Evolutionary conservation across 495 filamentous ascomycete genomes (phyloP), one percentile per base, ranked within the genome.

Genomic region (Penicillium psychrofluorescens): DNA sequence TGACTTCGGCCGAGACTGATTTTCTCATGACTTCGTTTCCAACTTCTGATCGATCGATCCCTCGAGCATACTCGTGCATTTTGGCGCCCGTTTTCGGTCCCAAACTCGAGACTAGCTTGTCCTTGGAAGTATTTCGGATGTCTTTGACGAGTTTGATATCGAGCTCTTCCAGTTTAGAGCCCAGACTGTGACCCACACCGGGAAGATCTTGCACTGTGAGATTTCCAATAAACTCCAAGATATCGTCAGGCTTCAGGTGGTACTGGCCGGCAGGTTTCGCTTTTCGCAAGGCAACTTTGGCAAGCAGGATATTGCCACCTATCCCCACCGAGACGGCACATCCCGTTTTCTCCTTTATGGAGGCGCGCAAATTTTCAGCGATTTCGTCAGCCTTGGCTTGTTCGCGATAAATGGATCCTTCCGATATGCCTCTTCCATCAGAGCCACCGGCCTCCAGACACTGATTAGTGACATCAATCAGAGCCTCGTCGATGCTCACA

Each of bases 271-370:
- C 91, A 2, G 92, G 92, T 58, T 98, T 98, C 1, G 92, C 92
- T 63, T 86, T 94, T 33, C 90, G 76, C 46, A 95, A 67, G 7
- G 92, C 90, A 11, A 97, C 76, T 55, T 95, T 95, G 30, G 92
- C 94, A 7, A 90, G 77, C 8, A 98, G 61, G 33, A 97, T 88
- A 53, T 95, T 98, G 7, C 77, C 80, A 3, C 94, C 92, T 46
- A 98, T 95, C 0, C 92, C 92, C n/a, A 97, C 81, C 0, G 90
- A 95, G 4, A 96, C 90, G 38, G 83, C 78, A 59, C 94, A 96
- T 6, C 76, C 83, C 0, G 92, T 94, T 45, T 73, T 84, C 12
- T 68, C 54, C 52, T 86, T 85, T 36, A 95, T 78, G 15, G 75
- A 65, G 9, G 78, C 72, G 14, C 94, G 77, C 7, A 98, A 64